phyloP scores from a whole-genome alignment of 2,329 filamentous ascomycete genomes.

The Leptographium lundbergii region DNA sequence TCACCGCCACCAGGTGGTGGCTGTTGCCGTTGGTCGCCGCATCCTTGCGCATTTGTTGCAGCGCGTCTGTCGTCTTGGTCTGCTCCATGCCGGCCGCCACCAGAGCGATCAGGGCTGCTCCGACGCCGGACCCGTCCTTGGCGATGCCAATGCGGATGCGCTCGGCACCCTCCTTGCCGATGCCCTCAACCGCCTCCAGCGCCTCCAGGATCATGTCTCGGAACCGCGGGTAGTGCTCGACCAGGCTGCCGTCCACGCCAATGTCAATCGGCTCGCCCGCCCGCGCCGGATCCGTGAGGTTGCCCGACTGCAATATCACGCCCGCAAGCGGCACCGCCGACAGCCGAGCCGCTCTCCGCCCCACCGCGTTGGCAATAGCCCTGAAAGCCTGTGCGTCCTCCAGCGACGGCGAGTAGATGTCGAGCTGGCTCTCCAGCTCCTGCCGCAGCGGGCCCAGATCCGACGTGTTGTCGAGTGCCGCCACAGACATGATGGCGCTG shows the following conservation, averaged over 20 bases:
- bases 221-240: slow-evolving; percentile 93
- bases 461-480: slow-evolving; percentile 65
- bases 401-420: slow-evolving; percentile 60
- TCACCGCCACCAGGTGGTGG: slow-evolving; percentile 15
- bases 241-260: slow-evolving; percentile 85
- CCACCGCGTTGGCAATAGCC: slow-evolving; percentile 68
- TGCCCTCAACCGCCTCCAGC: slow-evolving; percentile 60
- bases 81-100: slow-evolving; percentile 62
- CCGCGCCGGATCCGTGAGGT: slow-evolving; percentile 42
- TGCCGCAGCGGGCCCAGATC: slow-evolving; percentile 63
- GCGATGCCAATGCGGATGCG: slow-evolving; percentile 89
- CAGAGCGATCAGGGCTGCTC: slow-evolving; percentile 85
- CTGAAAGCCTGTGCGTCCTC: slow-evolving; percentile 87
- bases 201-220: slow-evolving; percentile 79
- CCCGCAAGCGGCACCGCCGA: slow-evolving; percentile 80
- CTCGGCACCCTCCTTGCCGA: slow-evolving; percentile 68
- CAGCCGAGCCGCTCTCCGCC: slow-evolving; percentile 75
- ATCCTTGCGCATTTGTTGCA: slow-evolving; percentile 27
- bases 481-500: slow-evolving; percentile 77
- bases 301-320: slow-evolving; percentile 68
- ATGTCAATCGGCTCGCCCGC: slow-evolving; percentile 69
- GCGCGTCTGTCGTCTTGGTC: slow-evolving; percentile 23
- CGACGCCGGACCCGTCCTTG: slow-evolving; percentile 93
- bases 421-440: slow-evolving; percentile 63
- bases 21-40: slow-evolving; percentile 17